These are phyloP conservation scores for Penicillium sp. DNA, from an alignment of 2,329 filamentous ascomycete genomes.

Conservation along the genomic window DNA sequence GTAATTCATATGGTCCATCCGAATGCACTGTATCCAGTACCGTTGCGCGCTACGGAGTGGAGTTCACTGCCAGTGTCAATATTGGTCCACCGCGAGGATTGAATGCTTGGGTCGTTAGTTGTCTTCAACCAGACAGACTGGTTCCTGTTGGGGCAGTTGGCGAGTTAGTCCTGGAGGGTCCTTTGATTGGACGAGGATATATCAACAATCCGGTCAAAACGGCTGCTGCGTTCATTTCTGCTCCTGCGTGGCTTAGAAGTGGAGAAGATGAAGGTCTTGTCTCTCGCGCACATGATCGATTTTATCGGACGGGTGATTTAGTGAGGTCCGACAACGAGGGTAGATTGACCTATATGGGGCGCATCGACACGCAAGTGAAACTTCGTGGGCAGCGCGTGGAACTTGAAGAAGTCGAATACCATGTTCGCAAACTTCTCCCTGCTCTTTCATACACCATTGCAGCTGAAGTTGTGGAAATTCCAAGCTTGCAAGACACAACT, in stretches of 20 bases:
- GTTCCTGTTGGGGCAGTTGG: conserved; percentile 49
- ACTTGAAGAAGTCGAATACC: conserved; percentile 70
- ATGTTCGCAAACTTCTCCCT: background rate
- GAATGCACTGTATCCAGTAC: conserved; percentile 33
- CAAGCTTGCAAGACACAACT: background rate
- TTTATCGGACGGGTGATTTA: conserved; percentile 42
- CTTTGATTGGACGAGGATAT: conserved; percentile 37
- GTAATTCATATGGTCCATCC: conserved; percentile 42
- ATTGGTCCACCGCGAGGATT: background rate
- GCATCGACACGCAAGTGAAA: conserved; percentile 83
- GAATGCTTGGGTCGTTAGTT: conserved; percentile 19
- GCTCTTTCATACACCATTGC: background rate
- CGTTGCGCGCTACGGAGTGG: too few species aligned
- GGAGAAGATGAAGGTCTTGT: background rate
- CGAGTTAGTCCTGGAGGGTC: conserved; percentile 49
- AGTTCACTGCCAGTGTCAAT: too few species aligned
- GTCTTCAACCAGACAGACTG: conserved; percentile 19
- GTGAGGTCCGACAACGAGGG: conserved; percentile 67
- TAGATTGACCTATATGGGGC: conserved; percentile 76
- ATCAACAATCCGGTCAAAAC: conserved; percentile 32
- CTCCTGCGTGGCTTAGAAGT: conserved; percentile 48
- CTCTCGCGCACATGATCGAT: conserved; percentile 30
- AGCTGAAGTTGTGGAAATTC: background rate
- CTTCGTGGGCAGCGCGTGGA: conserved; percentile 81
- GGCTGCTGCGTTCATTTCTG: conserved; percentile 32